These are phyloP conservation scores for Dunaliella primolecta DNA, from an alignment of 139 green algal species.

Conservation along the genomic window DNA sequence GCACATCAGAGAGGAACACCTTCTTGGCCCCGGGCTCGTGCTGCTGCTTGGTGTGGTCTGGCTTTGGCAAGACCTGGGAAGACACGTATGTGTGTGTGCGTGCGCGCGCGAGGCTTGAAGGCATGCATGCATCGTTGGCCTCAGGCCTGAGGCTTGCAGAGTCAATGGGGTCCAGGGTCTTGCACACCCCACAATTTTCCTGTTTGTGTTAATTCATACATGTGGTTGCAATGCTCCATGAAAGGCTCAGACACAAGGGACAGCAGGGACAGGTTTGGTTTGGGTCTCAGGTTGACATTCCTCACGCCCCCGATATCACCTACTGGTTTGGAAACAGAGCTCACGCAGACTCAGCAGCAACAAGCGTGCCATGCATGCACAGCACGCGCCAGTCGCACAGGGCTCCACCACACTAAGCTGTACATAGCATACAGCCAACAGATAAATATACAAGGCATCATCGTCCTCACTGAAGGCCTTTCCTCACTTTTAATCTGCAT, in stretches of 20 bases:
- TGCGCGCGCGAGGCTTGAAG: neutral
- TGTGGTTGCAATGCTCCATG: neutral
- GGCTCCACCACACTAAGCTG: neutral
- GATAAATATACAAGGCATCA: neutral
- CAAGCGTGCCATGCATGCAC: neutral
- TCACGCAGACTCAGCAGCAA: no score
- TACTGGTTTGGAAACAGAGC: no score
- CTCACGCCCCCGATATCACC: no score
- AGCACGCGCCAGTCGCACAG: neutral
- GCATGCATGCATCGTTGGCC: neutral
- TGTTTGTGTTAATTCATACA: neutral
- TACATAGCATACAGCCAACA: neutral
- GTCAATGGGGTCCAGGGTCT: no score
- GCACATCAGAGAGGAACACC: constrained; percentile 68
- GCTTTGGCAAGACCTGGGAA: constrained; percentile 66
- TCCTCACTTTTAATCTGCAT: neutral
- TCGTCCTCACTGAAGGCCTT: no score
- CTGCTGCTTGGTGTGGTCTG: constrained; percentile 59
- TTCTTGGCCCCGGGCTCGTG: constrained; percentile 45
- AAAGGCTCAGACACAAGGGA: neutral
- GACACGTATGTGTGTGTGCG: constrained; percentile 1
- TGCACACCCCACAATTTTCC: neutral
- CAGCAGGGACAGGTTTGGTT: no score
- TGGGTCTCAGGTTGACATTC: no score
- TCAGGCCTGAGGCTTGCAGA: neutral